Conservation (phyloP, 768 basidiomycete genomes). For the Multifurca ochricompacta region DNA sequence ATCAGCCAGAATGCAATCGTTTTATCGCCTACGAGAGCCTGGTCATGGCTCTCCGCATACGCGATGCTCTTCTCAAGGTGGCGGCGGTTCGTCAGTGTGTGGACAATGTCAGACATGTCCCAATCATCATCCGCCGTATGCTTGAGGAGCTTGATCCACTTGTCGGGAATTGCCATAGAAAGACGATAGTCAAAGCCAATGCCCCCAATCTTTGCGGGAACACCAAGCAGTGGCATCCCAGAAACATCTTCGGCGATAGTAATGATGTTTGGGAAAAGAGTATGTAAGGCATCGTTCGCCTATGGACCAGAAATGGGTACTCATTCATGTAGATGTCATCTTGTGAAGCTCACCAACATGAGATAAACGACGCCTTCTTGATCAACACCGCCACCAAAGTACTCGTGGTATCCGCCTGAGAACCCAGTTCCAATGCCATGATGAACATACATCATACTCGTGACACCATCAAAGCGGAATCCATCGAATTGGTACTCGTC, state of each 20-base stretch:
- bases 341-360: slow-evolving; percentile 73
- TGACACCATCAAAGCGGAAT: slow-evolving; percentile 98
- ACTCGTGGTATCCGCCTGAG: slow-evolving; percentile 97
- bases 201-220: slow-evolving; percentile 72
- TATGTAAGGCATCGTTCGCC: slow-evolving; percentile 90
- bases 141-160: slow-evolving; percentile 99
- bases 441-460: slow-evolving; percentile 98
- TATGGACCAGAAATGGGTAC: slow-evolving; percentile 28
- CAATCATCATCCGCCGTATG: slow-evolving; percentile 82
- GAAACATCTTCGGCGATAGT: slow-evolving; percentile 99
- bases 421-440: slow-evolving; percentile 98
- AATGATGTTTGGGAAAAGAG: slow-evolving; percentile 68
- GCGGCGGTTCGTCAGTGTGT: slow-evolving; percentile 85
- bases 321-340: background rate
- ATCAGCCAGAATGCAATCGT: slow-evolving; percentile 99
- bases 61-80: slow-evolving; percentile 88
- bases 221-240: slow-evolving; percentile 93
- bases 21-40: slow-evolving; percentile 98
- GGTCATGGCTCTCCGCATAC: slow-evolving; percentile 94
- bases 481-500: slow-evolving; percentile 96
- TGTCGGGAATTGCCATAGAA: slow-evolving; percentile 98
- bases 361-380: slow-evolving; percentile 89
- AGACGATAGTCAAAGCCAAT: slow-evolving; percentile 97
- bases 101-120: slow-evolving; percentile 80
- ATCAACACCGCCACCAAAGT: slow-evolving; percentile 83